A percentile compares a stretch with the other conserved stretches of the same genome.
phyloP scores from a whole-genome alignment of 495 filamentous ascomycete genomes.

The Venustampulla echinocandica region DNA sequence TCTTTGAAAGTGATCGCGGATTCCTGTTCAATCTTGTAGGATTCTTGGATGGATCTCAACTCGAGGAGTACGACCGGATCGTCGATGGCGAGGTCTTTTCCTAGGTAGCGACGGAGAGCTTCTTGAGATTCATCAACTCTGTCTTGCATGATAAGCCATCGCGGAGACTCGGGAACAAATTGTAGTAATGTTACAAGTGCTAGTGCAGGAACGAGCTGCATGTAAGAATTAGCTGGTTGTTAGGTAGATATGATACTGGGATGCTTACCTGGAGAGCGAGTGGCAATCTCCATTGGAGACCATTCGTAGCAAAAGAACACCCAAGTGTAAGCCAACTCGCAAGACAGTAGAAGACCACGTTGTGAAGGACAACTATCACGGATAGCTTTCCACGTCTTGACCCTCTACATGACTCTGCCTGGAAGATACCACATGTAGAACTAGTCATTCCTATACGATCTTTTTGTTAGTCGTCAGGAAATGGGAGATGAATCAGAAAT shows the following conservation, averaged over 20 bases:
- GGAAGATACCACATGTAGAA: slow-evolving; percentile 66
- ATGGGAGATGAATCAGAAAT: not conserved
- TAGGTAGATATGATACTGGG: slow-evolving; percentile 61
- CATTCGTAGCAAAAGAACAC: slow-evolving; percentile 56
- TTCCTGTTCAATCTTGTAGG: slow-evolving; percentile 3
- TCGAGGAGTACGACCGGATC: slow-evolving; percentile 2
- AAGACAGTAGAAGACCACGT: slow-evolving; percentile 69
- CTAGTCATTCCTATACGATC: slow-evolving; percentile 40
- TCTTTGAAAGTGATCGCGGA: slow-evolving; percentile 2
- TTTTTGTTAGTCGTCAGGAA: not conserved
- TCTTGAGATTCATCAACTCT: slow-evolving; percentile 51
- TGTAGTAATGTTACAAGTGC: slow-evolving; percentile 42
- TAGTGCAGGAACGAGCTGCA: slow-evolving; percentile 44
- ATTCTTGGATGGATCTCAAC: not conserved
- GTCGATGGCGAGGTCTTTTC: not conserved
- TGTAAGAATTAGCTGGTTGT: slow-evolving; percentile 67
- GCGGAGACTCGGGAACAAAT: slow-evolving; percentile 65
- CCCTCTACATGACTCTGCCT: slow-evolving; percentile 55
- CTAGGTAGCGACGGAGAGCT: slow-evolving; percentile 1
- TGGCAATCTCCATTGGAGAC: slow-evolving; percentile 73
- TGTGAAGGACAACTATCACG: slow-evolving; percentile 50
- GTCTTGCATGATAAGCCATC: slow-evolving; percentile 60
- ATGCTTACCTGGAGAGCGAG: slow-evolving; percentile 48
- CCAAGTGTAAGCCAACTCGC: slow-evolving; percentile 62
- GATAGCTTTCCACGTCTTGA: slow-evolving; percentile 28